Conservation (phyloP, 192 early-diverging fungal species). For the Kickxella alabastrina region DNA sequence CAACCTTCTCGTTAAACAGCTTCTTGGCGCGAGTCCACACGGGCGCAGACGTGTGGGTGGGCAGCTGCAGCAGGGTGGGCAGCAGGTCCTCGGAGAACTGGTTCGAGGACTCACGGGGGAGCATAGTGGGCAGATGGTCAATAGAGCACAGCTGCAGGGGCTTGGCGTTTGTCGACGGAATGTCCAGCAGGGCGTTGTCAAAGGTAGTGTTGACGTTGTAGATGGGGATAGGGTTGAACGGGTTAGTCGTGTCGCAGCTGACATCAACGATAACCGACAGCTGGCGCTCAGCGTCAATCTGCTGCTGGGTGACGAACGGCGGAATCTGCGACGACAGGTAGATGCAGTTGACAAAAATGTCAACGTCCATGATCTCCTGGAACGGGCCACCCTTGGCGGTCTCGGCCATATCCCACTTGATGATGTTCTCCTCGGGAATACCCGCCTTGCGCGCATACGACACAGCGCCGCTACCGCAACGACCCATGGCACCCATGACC, state of each 20-base stretch:
- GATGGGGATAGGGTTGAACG: conserved; percentile 95
- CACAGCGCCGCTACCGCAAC: conserved; percentile 86
- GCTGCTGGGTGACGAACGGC: conserved; percentile 85
- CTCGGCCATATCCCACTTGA: conserved; percentile 95
- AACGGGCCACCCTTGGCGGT: conserved; percentile 92
- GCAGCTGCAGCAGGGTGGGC: conserved; percentile 73
- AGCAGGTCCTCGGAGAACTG: conserved; percentile 82
- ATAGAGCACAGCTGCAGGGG: conserved; percentile 91
- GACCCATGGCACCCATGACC: conserved; percentile 97
- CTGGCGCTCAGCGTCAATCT: conserved; percentile 65
- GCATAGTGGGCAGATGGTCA: conserved; percentile 92
- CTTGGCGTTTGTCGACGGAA: conserved; percentile 51
- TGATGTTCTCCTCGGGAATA: conserved; percentile 80
- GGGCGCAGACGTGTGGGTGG: conserved; percentile 58
- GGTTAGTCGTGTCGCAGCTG: conserved; percentile 95
- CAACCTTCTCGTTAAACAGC: conserved; percentile 80
- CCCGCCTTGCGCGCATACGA: conserved; percentile 79
- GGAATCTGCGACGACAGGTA: conserved; percentile 90
- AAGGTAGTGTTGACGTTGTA: conserved; percentile 93
- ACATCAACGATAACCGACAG: conserved; percentile 90
- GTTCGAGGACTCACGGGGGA: conserved; percentile 90
- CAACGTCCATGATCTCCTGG: conserved; percentile 76
- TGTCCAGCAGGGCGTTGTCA: conserved; percentile 78
- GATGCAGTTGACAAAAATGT: conserved; percentile 99
- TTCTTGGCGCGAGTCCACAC: conserved; percentile 84